Base-by-base conservation (phyloP, 2,329 filamentous ascomycete genomes). In the Cordyceps cicadae region DNA sequence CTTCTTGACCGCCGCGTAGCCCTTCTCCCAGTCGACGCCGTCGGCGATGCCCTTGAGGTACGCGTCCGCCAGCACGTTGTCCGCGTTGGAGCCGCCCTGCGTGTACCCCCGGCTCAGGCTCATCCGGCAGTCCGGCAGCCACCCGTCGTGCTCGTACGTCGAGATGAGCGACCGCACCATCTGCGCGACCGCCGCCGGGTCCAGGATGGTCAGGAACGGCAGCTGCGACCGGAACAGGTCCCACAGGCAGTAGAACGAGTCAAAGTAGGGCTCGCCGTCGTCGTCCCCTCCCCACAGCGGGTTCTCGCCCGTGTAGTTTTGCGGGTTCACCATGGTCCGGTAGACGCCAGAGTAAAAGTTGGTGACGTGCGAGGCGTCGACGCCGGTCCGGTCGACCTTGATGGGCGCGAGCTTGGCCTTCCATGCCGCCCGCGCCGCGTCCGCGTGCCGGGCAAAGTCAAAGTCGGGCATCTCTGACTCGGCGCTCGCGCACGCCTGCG, bases 211-310 rank as follows among this genome's bases (percentile, higher is more conserved):
- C 34, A 92, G 74, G 21, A 91, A 80, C 0, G 87, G 87, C 53
- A 90, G 81, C 62, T 88, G 86, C 41, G 82, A 86, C 24, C 87
- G 78, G 64, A 87, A 90, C 0, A 81, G 83, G 66, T 90, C 87
- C 87, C 87, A 90, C 5, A 90, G 85, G 65, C 87, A 90, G 70
- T 91, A 92, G 66, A 87, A 89, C 0, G 85, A 88, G 70, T 90
- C 87, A 67, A 87, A 90, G 67, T 90, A 90, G 0, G 87, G 87
- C 69, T 89, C 86, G 2, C 75, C 76, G 48, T 81, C 86, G 2
- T 80, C n/a, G n/a, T n/a, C n/a, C n/a, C n/a, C n/a, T n/a, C n/a
- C 65, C 86, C 87, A 90, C 0, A 85, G 69, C 2, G 86, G 85
- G 60, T 90, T 90, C 69, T 90, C 87, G 0, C 85, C 85, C 0